Percentiles rank a stretch among this genome's conserved stretches.
These are phyloP conservation scores for Tolypocladium tropicale DNA, from an alignment of 2,329 filamentous ascomycete species.

Conservation along the genomic window DNA sequence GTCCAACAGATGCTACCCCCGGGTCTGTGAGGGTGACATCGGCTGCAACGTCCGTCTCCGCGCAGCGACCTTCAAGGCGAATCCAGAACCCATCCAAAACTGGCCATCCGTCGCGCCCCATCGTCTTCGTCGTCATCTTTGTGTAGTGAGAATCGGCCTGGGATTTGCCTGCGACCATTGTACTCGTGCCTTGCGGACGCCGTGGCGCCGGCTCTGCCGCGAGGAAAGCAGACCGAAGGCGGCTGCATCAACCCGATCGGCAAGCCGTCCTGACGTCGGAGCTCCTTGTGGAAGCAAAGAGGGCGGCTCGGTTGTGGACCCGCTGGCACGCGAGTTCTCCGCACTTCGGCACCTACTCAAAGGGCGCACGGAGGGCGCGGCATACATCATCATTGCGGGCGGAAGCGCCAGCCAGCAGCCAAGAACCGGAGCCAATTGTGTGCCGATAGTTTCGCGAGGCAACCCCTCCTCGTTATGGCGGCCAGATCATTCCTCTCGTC, in stretches of 20 bases:
- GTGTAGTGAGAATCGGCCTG: too few species aligned
- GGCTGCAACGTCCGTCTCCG: background rate
- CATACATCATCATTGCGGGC: background rate
- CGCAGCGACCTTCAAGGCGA: background rate
- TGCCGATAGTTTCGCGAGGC: background rate
- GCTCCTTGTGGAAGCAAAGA: background rate
- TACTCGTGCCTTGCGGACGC: too few species aligned
- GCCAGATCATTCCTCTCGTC: background rate
- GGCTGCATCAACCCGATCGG: background rate
- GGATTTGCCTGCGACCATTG: too few species aligned
- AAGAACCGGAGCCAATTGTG: background rate
- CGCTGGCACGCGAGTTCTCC: background rate
- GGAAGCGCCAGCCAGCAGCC: background rate
- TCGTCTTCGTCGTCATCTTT: background rate
- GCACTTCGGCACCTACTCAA: background rate
- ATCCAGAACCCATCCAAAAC: background rate
- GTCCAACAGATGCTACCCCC: background rate
- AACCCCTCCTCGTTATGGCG: background rate
- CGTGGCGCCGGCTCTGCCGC: background rate
- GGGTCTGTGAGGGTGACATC: background rate
- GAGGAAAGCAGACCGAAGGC: background rate
- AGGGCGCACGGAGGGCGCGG: background rate
- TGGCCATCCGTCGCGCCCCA: too few species aligned
- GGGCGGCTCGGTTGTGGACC: background rate
- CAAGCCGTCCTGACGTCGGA: background rate